Conservation (phyloP, 495 filamentous ascomycete genomes). For the Venustampulla echinocandica region DNA sequence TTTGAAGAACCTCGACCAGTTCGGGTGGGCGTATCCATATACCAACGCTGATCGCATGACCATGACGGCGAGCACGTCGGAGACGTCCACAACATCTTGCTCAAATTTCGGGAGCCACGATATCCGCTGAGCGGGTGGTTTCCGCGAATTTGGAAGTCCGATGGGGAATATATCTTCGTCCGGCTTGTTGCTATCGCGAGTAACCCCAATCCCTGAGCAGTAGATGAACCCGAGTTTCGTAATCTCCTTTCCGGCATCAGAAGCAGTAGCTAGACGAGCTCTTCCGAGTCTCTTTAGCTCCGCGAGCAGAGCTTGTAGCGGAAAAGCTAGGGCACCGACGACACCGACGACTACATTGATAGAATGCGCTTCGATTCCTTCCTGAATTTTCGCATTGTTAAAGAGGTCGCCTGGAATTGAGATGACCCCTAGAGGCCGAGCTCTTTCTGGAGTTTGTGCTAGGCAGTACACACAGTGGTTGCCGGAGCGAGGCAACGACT, state of each 20-base stretch:
- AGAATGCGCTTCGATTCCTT: conserved; percentile 18
- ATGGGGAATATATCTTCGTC: conserved; percentile 29
- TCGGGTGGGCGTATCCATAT: conserved; percentile 27
- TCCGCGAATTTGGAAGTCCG: conserved; percentile 14
- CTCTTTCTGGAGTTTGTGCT: conserved; percentile 29
- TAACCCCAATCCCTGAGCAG: conserved; percentile 33
- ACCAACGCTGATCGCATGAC: conserved; percentile 30
- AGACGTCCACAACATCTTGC: conserved; percentile 25
- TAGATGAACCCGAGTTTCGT: conserved; percentile 38
- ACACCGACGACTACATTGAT: conserved; percentile 34
- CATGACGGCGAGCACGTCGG: conserved; percentile 30
- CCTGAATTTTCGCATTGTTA: conserved; percentile 10
- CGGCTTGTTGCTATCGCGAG: conserved; percentile 25
- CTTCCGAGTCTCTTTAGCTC: conserved; percentile 20
- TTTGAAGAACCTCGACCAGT: conserved; percentile 22
- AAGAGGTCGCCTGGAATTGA: conserved; percentile 22
- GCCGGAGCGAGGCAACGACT: conserved; percentile 27
- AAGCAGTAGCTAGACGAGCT: conserved; percentile 10
- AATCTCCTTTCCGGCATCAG: conserved; percentile 10
- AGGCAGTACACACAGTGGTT: conserved; percentile 33
- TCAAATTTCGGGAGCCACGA: conserved; percentile 31
- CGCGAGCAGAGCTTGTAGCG: conserved; percentile 16
- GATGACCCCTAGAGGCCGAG: conserved; percentile 19
- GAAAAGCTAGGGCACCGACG: conserved; percentile 18
- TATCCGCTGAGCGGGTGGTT: conserved; percentile 20